Evolutionary conservation across 2,329 filamentous ascomycete genomes (phyloP).

Genomic region (Diplodia sapinea): DNA sequence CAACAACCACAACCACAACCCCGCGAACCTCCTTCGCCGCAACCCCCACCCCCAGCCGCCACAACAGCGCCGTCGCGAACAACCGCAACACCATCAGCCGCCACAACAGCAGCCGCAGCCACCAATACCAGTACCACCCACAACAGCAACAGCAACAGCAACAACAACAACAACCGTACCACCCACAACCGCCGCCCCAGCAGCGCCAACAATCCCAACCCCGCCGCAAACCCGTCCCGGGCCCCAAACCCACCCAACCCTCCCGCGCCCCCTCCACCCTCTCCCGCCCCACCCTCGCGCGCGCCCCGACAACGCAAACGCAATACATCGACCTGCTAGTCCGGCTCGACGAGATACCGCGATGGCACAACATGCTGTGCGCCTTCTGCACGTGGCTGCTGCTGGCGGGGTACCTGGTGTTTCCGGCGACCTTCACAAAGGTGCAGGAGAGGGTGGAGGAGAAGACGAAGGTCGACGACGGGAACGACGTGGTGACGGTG

Average conservation of each 20-base stretch:
- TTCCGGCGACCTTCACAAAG: conserved; percentile 60
- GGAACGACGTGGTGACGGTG: conserved; percentile 36
- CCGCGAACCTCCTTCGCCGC: background rate
- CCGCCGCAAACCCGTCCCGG: conserved; percentile 1
- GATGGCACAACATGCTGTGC: conserved; percentile 56
- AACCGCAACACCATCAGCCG: background rate
- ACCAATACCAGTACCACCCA: background rate
- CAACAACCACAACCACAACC: background rate
- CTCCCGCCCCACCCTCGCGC: background rate
- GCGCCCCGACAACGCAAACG: conserved; percentile 14
- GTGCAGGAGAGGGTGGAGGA: conserved; percentile 46
- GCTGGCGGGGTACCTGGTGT: conserved; percentile 60
- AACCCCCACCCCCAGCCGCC: background rate
- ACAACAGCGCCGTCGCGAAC: background rate
- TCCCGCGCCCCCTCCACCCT: conserved; percentile 3
- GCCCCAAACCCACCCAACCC: background rate
- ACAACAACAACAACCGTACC: background rate
- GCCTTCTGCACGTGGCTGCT: conserved; percentile 57
- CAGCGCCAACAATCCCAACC: background rate
- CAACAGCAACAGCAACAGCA: background rate
- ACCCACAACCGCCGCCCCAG: background rate
- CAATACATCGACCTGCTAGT: conserved; percentile 51
- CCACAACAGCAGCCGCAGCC: too few relatives aligned
- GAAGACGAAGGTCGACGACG: too few relatives aligned
- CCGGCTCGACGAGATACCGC: conserved; percentile 54